These are phyloP conservation scores for Tephrocybe sp. DNA, from an alignment of 768 basidiomycete genomes.

Conservation along the genomic window DNA sequence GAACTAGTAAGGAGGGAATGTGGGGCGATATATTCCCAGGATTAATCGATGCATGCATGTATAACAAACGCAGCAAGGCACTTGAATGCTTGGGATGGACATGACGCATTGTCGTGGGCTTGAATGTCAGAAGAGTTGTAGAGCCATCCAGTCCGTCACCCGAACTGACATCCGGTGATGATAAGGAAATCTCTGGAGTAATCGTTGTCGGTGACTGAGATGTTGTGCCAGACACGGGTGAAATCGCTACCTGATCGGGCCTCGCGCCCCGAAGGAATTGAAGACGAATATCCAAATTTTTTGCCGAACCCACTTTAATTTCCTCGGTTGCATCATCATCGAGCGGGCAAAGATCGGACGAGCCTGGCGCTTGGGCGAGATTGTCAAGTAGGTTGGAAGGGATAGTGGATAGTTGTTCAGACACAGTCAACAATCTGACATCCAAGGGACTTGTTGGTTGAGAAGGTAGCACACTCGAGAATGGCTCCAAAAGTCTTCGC, in stretches of 20 bases:
- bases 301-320: conserved; percentile 49
- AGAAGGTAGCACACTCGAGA: conserved; percentile 44
- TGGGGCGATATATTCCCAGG: conserved; percentile 70
- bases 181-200: conserved; percentile 37
- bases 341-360: conserved; percentile 45
- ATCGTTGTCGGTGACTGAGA: conserved; percentile 28
- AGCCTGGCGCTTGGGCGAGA: conserved; percentile 55
- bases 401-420: conserved; percentile 56
- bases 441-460: conserved; percentile 44
- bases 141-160: conserved; percentile 25
- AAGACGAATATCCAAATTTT: conserved; percentile 55
- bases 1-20: conserved; percentile 67
- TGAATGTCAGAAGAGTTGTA: conserved; percentile 51
- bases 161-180: conserved; percentile 31
- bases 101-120: conserved; percentile 40
- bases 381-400: conserved; percentile 48
- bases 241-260: conserved; percentile 35
- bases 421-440: conserved; percentile 45
- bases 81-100: conserved; percentile 62
- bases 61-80: conserved; percentile 68
- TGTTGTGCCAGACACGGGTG: conserved; percentile 36
- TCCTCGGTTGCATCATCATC: conserved; percentile 44
- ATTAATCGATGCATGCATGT: conserved; percentile 70
- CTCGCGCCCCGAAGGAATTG: conserved; percentile 36
- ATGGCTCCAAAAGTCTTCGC: conserved; percentile 57